Evolutionary conservation across 2,329 filamentous ascomycete species (phyloP).

Genomic region (Pezicula neosporulosa): DNA sequence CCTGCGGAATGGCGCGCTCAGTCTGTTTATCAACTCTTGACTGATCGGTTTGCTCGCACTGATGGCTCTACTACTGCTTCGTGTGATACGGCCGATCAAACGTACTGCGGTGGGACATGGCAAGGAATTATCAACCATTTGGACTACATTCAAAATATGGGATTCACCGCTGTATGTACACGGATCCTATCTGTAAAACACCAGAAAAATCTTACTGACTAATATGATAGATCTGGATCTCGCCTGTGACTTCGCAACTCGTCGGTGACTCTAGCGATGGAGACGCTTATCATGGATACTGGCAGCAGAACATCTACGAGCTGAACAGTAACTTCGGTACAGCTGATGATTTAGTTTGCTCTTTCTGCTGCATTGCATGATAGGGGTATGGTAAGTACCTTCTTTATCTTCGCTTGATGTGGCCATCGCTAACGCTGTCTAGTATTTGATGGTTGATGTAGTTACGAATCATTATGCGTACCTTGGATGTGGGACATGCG

Average conservation of each 20-base stretch:
- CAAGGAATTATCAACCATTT: conserved; percentile 35
- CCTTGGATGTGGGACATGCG: conserved; percentile 27
- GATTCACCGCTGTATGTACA: conserved; percentile 32
- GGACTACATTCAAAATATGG: conserved; percentile 39
- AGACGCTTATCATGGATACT: conserved; percentile 41
- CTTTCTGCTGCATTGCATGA: conserved; percentile 40
- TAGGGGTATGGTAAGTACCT: conserved; percentile 36
- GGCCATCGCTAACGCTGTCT: neutral
- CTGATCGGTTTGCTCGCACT: conserved; percentile 40
- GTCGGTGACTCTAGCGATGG: conserved; percentile 32
- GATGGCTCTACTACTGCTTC: conserved; percentile 28
- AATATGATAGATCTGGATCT: conserved; percentile 36
- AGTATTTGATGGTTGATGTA: conserved; percentile 47
- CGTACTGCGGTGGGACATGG: conserved; percentile 46
- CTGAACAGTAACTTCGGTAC: conserved; percentile 47
- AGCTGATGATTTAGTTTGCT: conserved; percentile 40
- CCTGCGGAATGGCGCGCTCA: conserved; percentile 34
- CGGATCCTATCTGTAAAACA: neutral
- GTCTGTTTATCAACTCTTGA: conserved; percentile 43
- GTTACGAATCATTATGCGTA: conserved; percentile 45
- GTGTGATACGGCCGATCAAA: conserved; percentile 18
- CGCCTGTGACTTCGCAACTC: conserved; percentile 36
- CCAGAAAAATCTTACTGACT: conserved; percentile 3
- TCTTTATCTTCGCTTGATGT: conserved; percentile 20
- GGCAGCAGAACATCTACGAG: conserved; percentile 41